A percentile compares a stretch with the other conserved stretches of the same genome.
phyloP scores from a whole-genome alignment of 768 basidiomycete genomes.

The Leccinum subgranulosum region DNA sequence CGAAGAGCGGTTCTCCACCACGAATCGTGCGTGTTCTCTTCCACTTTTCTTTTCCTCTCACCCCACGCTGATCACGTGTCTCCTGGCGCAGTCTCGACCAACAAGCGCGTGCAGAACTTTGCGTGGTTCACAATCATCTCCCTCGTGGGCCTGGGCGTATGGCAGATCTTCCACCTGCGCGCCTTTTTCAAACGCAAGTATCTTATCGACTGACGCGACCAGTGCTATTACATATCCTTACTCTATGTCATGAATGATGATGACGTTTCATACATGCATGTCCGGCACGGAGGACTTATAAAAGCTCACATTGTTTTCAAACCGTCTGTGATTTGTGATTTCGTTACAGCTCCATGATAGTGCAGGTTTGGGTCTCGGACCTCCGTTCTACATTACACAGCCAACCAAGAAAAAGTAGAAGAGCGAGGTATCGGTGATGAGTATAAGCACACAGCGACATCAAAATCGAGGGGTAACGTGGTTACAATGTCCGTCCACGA shows the following conservation, averaged over 20 bases:
- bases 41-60: too few species aligned
- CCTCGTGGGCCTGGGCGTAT: slow-evolving; percentile 76
- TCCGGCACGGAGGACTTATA: background rate
- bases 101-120: slow-evolving; percentile 87
- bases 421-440: background rate
- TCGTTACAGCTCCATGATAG: background rate
- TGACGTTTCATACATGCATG: background rate
- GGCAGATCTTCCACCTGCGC: slow-evolving; percentile 94
- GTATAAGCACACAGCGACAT: too few species aligned
- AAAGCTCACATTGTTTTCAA: background rate
- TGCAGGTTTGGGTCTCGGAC: slow-evolving; percentile 2
- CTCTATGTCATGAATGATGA: background rate
- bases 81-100: slow-evolving; percentile 72
- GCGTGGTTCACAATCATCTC: slow-evolving; percentile 84
- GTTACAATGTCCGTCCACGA: background rate
- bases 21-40: slow-evolving; percentile 68
- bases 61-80: background rate
- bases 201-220: slow-evolving; percentile 70
- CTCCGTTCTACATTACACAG: slow-evolving; percentile 7
- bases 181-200: slow-evolving; percentile 97
- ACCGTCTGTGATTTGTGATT: background rate
- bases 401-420: background rate
- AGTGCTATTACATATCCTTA: slow-evolving; percentile 1
- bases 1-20: slow-evolving; percentile 84
- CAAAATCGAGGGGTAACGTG: background rate